A percentile compares a stretch with the other conserved stretches of the same genome.
phyloP scores from a whole-genome alignment of 345 rosid genomes.

The Eucalyptus curtisii region DNA sequence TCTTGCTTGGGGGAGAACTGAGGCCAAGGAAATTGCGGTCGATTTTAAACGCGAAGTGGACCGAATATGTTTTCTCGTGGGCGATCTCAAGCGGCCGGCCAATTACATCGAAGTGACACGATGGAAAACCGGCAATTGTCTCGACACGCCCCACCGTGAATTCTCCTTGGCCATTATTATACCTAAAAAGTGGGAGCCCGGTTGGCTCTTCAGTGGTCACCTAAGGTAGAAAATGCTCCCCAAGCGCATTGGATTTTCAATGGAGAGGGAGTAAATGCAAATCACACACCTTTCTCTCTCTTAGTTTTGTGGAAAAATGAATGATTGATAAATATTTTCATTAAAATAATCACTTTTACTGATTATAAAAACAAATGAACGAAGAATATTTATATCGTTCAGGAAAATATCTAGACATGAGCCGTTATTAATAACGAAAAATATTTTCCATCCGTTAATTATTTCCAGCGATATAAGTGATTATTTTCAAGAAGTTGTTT shows the following conservation, averaged over 20 bases:
- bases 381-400: not conserved
- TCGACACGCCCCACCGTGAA: not conserved
- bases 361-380: not conserved
- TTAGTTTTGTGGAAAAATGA: not conserved
- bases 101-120: not conserved
- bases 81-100: not conserved
- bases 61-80: not conserved
- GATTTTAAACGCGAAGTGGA: not conserved
- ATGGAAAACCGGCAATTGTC: not conserved
- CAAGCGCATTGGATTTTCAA: not conserved
- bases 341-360: not conserved
- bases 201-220: not conserved
- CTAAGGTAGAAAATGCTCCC: not conserved
- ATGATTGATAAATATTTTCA: not conserved
- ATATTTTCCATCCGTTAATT: rapidly evolving
- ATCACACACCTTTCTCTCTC: too few species aligned
- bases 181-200: not conserved
- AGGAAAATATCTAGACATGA: not conserved
- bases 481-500: not conserved
- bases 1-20: not conserved
- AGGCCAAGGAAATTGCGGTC: not conserved
- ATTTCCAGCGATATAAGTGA: not conserved
- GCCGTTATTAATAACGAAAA: not conserved
- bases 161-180: not conserved
- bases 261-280: not conserved